phyloP scores from a whole-genome alignment of 371 early-diverging fungal genomes.

The Lichtheimia hyalospora region DNA sequence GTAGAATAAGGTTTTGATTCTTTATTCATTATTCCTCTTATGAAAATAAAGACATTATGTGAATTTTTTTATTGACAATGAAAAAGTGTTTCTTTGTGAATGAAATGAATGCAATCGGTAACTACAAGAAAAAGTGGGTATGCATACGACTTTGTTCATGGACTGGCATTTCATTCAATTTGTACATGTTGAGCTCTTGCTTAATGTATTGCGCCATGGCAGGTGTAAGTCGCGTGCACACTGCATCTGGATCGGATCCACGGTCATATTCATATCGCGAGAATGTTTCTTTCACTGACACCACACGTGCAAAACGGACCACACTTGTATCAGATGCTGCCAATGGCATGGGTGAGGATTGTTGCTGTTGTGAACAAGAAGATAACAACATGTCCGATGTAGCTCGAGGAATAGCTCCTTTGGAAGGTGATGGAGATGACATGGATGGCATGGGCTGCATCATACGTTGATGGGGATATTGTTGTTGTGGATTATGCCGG shows the following conservation, averaged over 20 bases:
- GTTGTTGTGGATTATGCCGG: neutral
- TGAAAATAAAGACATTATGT: no score
- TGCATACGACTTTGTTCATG: constrained; percentile 64
- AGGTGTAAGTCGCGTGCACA: constrained; percentile 57
- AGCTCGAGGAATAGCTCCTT: no score
- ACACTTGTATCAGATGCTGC: neutral
- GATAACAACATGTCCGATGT: no score
- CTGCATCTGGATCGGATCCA: constrained; percentile 56
- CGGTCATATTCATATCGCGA: constrained; percentile 71
- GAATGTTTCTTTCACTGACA: constrained; percentile 58
- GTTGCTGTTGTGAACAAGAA: neutral
- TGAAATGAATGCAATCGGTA: no score
- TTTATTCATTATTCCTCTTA: no score
- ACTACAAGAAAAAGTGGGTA: constrained; percentile 69
- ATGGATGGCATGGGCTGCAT: no score
- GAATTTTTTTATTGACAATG: no score
- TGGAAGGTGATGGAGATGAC: no score
- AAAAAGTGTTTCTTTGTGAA: no score
- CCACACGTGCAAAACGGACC: constrained; percentile 27
- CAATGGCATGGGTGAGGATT: neutral
- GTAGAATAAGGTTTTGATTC: no score
- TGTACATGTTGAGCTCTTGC: constrained; percentile 71
- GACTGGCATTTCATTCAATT: constrained; percentile 71
- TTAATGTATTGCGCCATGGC: constrained; percentile 66
- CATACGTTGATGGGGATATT: neutral